Base-by-base conservation (phyloP, 768 basidiomycete species). In the Terana coerulea region DNA sequence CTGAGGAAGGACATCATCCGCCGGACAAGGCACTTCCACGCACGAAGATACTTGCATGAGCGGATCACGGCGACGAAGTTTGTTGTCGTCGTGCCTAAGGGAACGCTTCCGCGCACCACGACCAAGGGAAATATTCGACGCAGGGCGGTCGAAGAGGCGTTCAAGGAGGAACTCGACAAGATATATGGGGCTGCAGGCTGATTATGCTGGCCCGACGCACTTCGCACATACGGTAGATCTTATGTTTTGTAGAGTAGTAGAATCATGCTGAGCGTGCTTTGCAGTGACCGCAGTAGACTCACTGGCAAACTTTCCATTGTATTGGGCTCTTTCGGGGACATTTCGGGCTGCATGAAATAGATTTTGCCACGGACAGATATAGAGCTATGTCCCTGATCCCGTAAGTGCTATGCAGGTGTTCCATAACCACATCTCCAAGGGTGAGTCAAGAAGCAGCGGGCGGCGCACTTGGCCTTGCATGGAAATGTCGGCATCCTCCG, bases 111-210 rank as follows among this genome's bases (percentile, higher is more conserved):
- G 29, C 74, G 86, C 57, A 88, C 86, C 0, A 79, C 78, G 26
- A 86, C 85, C 21, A 88, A 88, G 69, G 86, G 86, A 29, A 88
- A 88, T 61, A 81, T 89, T 52, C 78, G 86, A 35, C 76, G 86
- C 44, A 79, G 76, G 59, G 85, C 83, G 22, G 84, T 88, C 30
- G 86, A 88, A 67, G 82, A 84, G 54, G 64, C 72, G 22, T 85
- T 77, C 71, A 73, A 74, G 61, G 57, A 63, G 12, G 71, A 76
- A 43, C 74, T 88, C 22, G 84, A 88, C 64, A 57, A 60, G 39
- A 76, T 86, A 40, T 87, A 52, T 29, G 37, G 35, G 15, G 54
- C 49, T 41, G 30, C 3, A 4, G 9, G 10, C 24, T 22, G 11
- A 4, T 19, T 44, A 44, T 4, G 17, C 17, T 39, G 11, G 37